These are phyloP conservation scores for Amauroascus niger DNA, from an alignment of 2,329 filamentous ascomycete species.

Conservation along the genomic window DNA sequence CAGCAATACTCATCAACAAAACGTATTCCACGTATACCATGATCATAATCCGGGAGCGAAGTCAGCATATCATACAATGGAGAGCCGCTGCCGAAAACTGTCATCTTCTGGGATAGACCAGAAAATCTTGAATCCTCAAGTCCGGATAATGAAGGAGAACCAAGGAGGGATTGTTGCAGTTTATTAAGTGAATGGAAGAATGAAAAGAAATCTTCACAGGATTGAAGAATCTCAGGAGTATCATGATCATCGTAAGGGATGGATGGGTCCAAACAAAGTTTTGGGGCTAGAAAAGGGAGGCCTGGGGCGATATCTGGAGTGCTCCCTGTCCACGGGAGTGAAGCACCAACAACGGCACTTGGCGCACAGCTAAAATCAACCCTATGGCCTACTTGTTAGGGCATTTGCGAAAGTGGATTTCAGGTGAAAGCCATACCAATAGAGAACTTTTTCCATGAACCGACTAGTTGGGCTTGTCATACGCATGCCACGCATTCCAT, in stretches of 20 bases:
- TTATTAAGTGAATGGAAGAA: slow-evolving; percentile 25
- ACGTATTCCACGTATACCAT: slow-evolving; percentile 26
- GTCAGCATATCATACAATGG: slow-evolving; percentile 25
- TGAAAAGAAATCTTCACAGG: slow-evolving; percentile 26
- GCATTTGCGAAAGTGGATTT: background rate
- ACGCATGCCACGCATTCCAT: slow-evolving; percentile 26
- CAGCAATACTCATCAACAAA: slow-evolving; percentile 29
- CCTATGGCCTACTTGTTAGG: slow-evolving; percentile 17
- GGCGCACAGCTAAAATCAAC: slow-evolving; percentile 27
- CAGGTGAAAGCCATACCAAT: slow-evolving; percentile 21
- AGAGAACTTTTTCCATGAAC: slow-evolving; percentile 27
- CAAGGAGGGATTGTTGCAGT: slow-evolving; percentile 20
- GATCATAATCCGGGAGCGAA: slow-evolving; percentile 26
- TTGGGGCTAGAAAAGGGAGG: slow-evolving; percentile 21
- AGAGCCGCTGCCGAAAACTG: slow-evolving; percentile 20
- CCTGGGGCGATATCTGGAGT: slow-evolving; percentile 21
- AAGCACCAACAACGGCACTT: slow-evolving; percentile 24
- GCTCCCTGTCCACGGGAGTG: slow-evolving; percentile 25
- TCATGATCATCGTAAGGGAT: slow-evolving; percentile 17
- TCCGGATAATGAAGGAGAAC: slow-evolving; percentile 13
- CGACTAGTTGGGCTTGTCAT: slow-evolving; percentile 21
- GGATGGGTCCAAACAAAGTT: slow-evolving; percentile 17
- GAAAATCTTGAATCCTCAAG: background rate
- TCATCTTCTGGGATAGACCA: background rate
- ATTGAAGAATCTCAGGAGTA: slow-evolving; percentile 19